phyloP scores from a whole-genome alignment of 352 stramenopile species.

The Globisporangium viniferum region DNA sequence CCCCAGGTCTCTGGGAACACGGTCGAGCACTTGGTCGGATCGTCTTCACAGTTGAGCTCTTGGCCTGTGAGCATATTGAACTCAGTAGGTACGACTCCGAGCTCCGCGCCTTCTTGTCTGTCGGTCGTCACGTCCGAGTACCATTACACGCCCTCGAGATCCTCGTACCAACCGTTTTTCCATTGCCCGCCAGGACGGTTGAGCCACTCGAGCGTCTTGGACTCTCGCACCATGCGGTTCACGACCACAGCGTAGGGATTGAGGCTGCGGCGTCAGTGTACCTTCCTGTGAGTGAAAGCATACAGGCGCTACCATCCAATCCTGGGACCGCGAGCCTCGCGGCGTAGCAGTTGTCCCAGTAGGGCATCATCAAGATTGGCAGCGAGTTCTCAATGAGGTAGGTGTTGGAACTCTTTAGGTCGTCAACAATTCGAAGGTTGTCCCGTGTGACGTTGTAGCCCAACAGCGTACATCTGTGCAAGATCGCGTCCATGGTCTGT shows the following conservation, averaged over 20 bases:
- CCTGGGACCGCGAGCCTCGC: constrained; percentile 11
- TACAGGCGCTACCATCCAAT: constrained; percentile 8
- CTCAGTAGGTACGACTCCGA: neutral
- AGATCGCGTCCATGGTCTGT: constrained; percentile 21
- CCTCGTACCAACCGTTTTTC: constrained; percentile 38
- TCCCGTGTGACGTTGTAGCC: constrained; percentile 28
- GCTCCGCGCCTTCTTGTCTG: neutral
- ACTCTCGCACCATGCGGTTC: constrained; percentile 11
- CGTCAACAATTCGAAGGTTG: constrained; percentile 22
- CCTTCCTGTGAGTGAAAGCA: constrained; percentile 11
- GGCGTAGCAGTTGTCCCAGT: constrained; percentile 11
- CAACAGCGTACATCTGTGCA: constrained; percentile 15
- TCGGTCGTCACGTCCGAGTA: constrained; percentile 8
- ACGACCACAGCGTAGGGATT: neutral
- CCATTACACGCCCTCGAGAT: constrained; percentile 9
- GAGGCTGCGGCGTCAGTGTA: neutral
- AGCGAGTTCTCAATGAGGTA: constrained; percentile 8
- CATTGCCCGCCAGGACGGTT: constrained; percentile 16
- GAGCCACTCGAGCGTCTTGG: constrained; percentile 28
- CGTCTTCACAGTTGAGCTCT: neutral
- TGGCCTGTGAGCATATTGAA: constrained; percentile 3
- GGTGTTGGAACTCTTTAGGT: constrained; percentile 4
- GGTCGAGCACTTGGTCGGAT: neutral
- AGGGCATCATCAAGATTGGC: constrained; percentile 16
- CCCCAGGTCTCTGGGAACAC: neutral